Evolutionary conservation across 2,329 filamentous ascomycete species (phyloP).

Genomic region (Trichophaea hybrida): DNA sequence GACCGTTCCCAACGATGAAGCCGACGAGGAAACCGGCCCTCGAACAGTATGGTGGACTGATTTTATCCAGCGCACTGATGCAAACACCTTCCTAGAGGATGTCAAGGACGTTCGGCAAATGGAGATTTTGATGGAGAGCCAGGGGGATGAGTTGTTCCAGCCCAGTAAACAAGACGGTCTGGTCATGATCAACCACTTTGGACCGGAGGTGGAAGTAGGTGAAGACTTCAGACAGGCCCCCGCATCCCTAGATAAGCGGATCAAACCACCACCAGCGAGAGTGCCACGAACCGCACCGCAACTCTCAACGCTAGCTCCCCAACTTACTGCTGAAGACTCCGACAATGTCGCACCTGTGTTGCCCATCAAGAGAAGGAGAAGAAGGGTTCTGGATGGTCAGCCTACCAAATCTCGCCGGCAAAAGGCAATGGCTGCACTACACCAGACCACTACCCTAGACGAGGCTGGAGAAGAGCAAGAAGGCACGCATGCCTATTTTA

Average conservation of each 20-base stretch:
- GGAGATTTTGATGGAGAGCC: slow-evolving; percentile 10
- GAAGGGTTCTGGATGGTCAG: slow-evolving; percentile 12
- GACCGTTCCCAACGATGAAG: slow-evolving; percentile 1
- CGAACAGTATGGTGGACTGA: slow-evolving; percentile 22
- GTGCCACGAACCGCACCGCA: no score
- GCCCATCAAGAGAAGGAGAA: slow-evolving; percentile 18
- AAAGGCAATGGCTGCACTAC: slow-evolving; percentile 22
- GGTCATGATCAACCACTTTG: slow-evolving; percentile 24
- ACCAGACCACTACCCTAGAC: slow-evolving; percentile 15
- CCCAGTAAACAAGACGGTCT: slow-evolving; percentile 10
- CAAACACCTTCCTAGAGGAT: slow-evolving; percentile 15
- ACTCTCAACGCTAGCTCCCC: no score
- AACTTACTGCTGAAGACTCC: no score
- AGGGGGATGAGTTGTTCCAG: not conserved
- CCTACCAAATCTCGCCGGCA: slow-evolving; percentile 15
- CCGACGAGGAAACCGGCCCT: slow-evolving; percentile 8
- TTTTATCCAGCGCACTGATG: slow-evolving; percentile 19
- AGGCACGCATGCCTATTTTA: not conserved
- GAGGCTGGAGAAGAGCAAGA: slow-evolving; percentile 8
- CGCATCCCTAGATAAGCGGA: not conserved
- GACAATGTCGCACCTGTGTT: slow-evolving; percentile 3
- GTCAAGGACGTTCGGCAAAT: slow-evolving; percentile 17
- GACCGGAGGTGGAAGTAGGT: slow-evolving; percentile 15
- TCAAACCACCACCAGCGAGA: no score
- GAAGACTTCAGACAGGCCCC: slow-evolving; percentile 19